Evolutionary conservation across 1,284 basidiomycete genomes (phyloP).

Genomic region (Sporisorium graminicola): DNA sequence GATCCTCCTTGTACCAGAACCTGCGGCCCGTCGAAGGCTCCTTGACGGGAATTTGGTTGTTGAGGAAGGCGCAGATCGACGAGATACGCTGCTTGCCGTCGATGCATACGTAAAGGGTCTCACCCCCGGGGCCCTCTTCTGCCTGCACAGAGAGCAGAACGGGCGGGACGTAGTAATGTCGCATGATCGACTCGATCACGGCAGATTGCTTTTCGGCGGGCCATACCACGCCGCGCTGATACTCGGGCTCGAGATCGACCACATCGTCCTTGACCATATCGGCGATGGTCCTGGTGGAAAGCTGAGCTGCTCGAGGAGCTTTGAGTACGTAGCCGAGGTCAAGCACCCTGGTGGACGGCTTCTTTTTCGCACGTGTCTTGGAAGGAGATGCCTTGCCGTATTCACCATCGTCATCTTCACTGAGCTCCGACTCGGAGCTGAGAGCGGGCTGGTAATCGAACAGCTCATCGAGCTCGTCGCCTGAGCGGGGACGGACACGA

Average conservation of each 20-base stretch:
- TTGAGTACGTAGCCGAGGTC: slow-evolving; percentile 41
- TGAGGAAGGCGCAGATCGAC: slow-evolving; percentile 48
- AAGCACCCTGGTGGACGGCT: slow-evolving; percentile 52
- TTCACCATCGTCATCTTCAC: slow-evolving; percentile 23
- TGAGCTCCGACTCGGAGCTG: slow-evolving; percentile 18
- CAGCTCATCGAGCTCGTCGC: slow-evolving; percentile 46
- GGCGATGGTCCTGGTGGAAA: slow-evolving; percentile 33
- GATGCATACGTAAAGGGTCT: slow-evolving; percentile 47
- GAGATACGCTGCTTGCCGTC: slow-evolving; percentile 60
- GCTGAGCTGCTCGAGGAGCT: slow-evolving; percentile 34
- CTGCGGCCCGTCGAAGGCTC: slow-evolving; percentile 32
- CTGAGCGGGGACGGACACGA: neutral
- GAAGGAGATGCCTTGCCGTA: slow-evolving; percentile 10
- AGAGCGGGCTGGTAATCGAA: slow-evolving; percentile 25
- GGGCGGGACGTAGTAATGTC: slow-evolving; percentile 59
- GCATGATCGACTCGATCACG: slow-evolving; percentile 57
- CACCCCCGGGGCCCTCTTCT: slow-evolving; percentile 10
- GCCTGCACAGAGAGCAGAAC: slow-evolving; percentile 46
- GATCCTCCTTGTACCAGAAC: slow-evolving; percentile 51
- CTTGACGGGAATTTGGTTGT: slow-evolving; percentile 46
- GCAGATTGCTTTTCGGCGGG: slow-evolving; percentile 48
- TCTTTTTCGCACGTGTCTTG: slow-evolving; percentile 7
- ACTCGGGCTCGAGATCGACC: slow-evolving; percentile 58
- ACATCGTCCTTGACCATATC: slow-evolving; percentile 39
- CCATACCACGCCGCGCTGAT: slow-evolving; percentile 60